phyloP scores from a whole-genome alignment of 2,329 filamentous ascomycete genomes.

The Epicoccum sorghinum region DNA sequence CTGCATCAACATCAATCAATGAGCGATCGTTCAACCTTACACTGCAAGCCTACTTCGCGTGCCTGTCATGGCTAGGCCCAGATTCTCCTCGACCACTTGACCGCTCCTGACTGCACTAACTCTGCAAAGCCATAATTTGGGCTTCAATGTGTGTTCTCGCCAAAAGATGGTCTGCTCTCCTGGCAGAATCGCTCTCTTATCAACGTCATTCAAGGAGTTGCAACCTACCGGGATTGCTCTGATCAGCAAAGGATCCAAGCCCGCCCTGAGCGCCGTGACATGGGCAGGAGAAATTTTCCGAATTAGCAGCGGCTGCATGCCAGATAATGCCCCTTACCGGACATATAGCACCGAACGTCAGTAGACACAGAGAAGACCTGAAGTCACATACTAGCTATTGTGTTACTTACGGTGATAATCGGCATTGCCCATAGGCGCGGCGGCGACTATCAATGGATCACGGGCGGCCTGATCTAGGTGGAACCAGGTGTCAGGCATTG shows the following conservation, averaged over 20 bases:
- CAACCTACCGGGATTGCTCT: constrained; percentile 1
- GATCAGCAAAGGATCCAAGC: constrained; percentile 10
- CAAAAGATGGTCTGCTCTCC: constrained; percentile 1
- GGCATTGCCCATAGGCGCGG: neutral
- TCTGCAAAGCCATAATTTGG: too few species aligned
- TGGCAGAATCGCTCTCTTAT: neutral
- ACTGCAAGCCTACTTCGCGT: neutral
- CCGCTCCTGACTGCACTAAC: too few species aligned
- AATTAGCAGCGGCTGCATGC: neutral
- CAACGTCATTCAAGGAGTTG: constrained; percentile 10
- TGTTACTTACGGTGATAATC: neutral
- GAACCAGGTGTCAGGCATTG: neutral
- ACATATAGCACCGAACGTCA: neutral
- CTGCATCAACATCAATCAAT: constrained; percentile 2
- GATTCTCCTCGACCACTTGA: neutral
- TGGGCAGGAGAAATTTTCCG: constrained; percentile 2
- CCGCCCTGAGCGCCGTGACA: neutral
- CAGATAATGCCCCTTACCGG: neutral
- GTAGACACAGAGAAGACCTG: too few species aligned
- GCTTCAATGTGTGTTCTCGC: neutral
- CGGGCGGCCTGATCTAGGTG: neutral
- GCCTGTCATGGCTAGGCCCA: neutral
- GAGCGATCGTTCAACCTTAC: constrained; percentile 1
- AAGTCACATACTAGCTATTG: neutral
- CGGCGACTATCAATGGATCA: neutral